These are phyloP conservation scores for Dryas alaskensis DNA, from an alignment of 306 rosid species.

Conservation along the genomic window DNA sequence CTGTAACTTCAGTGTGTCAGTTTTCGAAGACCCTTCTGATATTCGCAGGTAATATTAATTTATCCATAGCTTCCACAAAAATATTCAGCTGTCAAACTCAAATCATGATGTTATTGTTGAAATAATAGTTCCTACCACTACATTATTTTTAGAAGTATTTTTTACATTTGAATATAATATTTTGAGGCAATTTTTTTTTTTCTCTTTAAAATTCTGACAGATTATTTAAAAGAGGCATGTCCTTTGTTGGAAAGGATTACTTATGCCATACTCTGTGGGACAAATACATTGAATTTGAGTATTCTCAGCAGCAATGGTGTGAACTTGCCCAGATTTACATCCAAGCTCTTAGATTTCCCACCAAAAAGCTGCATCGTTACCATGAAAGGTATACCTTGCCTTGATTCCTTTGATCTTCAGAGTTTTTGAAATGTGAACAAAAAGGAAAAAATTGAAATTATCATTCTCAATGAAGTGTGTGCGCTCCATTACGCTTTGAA, in stretches of 20 bases:
- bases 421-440: neutral
- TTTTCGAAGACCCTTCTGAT: slow-evolving; percentile 77
- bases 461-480: neutral
- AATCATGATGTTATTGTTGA: neutral
- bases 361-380: slow-evolving; percentile 68
- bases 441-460: neutral
- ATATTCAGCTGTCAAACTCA: neutral
- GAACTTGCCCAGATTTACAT: slow-evolving; percentile 66
- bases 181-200: slow-evolving; percentile 20
- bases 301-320: slow-evolving; percentile 76
- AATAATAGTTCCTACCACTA: slow-evolving; percentile 1
- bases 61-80: neutral
- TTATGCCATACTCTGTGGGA: slow-evolving; percentile 78
- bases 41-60: slow-evolving; percentile 55
- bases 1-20: slow-evolving; percentile 62
- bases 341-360: slow-evolving; percentile 79
- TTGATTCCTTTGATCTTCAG: neutral
- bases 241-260: slow-evolving; percentile 87
- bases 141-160: neutral
- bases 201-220: slow-evolving; percentile 37
- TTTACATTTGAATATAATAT: too few species aligned
- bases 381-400: slow-evolving; percentile 51
- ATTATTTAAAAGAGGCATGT: slow-evolving; percentile 68
- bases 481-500: neutral
- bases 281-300: slow-evolving; percentile 76